phyloP scores from a whole-genome alignment of 2,329 filamentous ascomycete genomes.

The Trichoderma semiorbis region DNA sequence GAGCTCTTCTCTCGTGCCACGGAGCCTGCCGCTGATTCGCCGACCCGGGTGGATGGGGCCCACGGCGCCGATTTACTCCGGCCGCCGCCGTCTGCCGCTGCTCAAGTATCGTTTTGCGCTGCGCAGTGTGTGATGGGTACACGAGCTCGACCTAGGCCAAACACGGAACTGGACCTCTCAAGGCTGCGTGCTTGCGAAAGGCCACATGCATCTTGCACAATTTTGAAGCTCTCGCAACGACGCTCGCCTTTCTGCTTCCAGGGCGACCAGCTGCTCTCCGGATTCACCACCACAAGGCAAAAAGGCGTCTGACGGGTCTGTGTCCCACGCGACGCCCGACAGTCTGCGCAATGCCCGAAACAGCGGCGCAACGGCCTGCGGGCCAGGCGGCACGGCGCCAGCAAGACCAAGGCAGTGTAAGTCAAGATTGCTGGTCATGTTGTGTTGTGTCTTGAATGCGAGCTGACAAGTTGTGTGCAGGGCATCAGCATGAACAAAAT shows the following conservation, averaged over 20 bases:
- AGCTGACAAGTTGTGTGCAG: slow-evolving; percentile 21
- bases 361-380: slow-evolving; percentile 26
- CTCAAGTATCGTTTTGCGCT: neutral
- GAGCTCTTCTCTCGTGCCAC: neutral
- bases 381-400: slow-evolving; percentile 26
- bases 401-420: slow-evolving; percentile 27
- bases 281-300: neutral
- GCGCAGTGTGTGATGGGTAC: neutral
- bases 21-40: slow-evolving; percentile 15
- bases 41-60: neutral
- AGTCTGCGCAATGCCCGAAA: slow-evolving; percentile 26
- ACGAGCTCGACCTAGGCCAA: neutral
- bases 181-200: slow-evolving; percentile 12
- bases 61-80: slow-evolving; percentile 12
- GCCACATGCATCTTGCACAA: slow-evolving; percentile 13
- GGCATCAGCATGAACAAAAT: slow-evolving; percentile 44
- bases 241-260: neutral
- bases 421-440: slow-evolving; percentile 16
- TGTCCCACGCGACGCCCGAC: neutral
- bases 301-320: neutral
- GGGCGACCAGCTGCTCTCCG: neutral
- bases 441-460: neutral
- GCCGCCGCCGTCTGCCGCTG: neutral
- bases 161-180: neutral
- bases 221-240: neutral